Evolutionary conservation across 2,329 filamentous ascomycete species (phyloP), one percentile per base, ranked within the genome.

Genomic region (Aspergillus thermomutatus): DNA sequence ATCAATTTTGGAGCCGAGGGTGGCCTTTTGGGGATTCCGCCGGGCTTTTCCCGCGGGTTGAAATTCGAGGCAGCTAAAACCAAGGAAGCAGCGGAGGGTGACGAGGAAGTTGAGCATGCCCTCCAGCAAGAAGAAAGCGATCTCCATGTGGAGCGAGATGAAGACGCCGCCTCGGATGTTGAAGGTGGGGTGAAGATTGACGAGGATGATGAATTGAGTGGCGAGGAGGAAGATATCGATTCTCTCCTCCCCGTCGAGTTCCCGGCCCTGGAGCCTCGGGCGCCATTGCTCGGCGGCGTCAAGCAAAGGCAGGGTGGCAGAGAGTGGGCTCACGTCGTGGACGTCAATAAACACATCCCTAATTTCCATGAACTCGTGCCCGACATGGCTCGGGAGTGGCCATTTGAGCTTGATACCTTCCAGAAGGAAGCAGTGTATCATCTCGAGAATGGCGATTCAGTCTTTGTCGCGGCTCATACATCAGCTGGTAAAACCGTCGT

Each of bases 391-490:
- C 85, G 89, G 62, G 89, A 95, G 61, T 99, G 92, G 90, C 92
- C 93, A 0, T 99, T 99, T 64, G 94, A 99, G 73, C 85, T 97
- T 37, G 94, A 99, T 67, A 96, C 90, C 0, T 99, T 99, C 77
- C 94, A 99, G 70, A 99, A 99, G 70, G 94, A 99, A 77, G 94
- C 94, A 5, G 90, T 99, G 2, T 99, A 97, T 71, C 94, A 97
- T 75, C 84, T 99, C 3, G 94, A 99, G 72, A 92, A 89, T 68
- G 93, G 94, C 19, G 94, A 99, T 70, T 97, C 93, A 0, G 94
- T 99, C 26, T 99, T 99, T 67, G 94, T 99, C 51, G 94, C 94
- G 9, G 94, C 94, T 0, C 94, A 99, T 72, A 99, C 94, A 0
- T 99, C 94, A 34, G 94, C 94, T 23, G 94, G 94, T 55, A 99